phyloP scores from a whole-genome alignment of 345 rosid genomes.

The Carallia brachiata region DNA sequence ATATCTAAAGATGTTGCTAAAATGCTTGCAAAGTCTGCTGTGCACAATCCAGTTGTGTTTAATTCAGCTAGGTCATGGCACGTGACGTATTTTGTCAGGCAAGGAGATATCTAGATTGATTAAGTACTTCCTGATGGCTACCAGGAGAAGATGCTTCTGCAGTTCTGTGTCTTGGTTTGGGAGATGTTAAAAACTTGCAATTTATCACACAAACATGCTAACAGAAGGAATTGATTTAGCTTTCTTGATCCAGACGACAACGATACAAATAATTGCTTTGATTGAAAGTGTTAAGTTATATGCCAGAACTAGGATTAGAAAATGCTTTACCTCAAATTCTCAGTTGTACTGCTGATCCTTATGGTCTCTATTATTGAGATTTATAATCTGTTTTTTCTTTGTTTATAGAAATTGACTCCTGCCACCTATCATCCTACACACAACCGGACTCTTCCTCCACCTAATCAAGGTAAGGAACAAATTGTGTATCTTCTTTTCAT shows the following conservation, averaged over 20 bases:
- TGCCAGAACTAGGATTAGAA: neutral
- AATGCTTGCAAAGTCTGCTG: no score
- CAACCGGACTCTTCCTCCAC: constrained; percentile 75
- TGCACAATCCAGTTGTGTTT: no score
- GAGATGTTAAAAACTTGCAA: no score
- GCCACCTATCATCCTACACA: constrained; percentile 77
- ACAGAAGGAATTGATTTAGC: no score
- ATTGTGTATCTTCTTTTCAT: constrained; percentile 4
- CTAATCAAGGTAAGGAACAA: constrained; percentile 61
- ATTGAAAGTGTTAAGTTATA: neutral
- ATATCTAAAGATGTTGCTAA: no score
- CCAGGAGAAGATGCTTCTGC: no score
- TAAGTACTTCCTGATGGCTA: no score
- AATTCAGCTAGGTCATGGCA: no score
- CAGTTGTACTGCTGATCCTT: neutral
- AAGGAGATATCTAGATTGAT: no score
- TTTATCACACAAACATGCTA: no score
- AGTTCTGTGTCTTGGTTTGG: no score
- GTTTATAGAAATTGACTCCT: constrained; percentile 57
- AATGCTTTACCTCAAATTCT: neutral
- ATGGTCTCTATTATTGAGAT: neutral
- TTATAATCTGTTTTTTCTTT: neutral
- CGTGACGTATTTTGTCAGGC: no score
- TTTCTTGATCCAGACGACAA: neutral
- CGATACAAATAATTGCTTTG: neutral